phyloP scores from a whole-genome alignment of 2,329 filamentous ascomycete species.

The Thielaviopsis cerberus region DNA sequence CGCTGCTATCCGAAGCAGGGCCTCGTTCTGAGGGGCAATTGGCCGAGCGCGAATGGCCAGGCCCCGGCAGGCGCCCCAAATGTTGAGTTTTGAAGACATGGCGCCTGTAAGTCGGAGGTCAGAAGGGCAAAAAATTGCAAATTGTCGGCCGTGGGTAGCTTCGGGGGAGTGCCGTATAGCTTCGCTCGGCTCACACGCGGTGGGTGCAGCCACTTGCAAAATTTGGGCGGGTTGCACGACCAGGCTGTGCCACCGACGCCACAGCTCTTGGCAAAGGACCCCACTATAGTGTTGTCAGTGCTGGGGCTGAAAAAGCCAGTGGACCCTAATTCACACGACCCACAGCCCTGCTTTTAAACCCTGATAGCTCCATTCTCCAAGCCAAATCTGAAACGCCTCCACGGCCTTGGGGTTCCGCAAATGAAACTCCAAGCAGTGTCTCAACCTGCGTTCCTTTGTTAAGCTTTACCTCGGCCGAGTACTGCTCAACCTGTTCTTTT shows the following conservation, averaged over 20 bases:
- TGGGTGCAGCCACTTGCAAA: not conserved
- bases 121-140: not conserved
- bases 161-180: not conserved
- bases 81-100: constrained; percentile 38
- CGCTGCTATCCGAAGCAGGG: constrained; percentile 15
- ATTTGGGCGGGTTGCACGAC: not conserved
- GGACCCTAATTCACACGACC: not conserved
- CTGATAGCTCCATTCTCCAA: not conserved
- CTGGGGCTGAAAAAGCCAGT: not conserved
- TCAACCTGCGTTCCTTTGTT: not conserved
- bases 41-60: constrained; percentile 23
- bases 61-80: constrained; percentile 26
- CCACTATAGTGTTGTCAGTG: not conserved
- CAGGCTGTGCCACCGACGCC: not conserved
- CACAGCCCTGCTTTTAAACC: not conserved
- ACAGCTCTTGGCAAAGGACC: not conserved
- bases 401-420: not conserved
- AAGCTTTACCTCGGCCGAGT: not conserved
- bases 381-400: not conserved
- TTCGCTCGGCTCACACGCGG: not conserved
- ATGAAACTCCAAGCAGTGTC: not conserved
- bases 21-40: constrained; percentile 14
- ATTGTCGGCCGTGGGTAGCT: not conserved
- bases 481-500: not conserved
- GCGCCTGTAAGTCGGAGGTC: not conserved